Base-by-base conservation (phyloP, 116 monocot species). In the Posidonia oceanica region DNA sequence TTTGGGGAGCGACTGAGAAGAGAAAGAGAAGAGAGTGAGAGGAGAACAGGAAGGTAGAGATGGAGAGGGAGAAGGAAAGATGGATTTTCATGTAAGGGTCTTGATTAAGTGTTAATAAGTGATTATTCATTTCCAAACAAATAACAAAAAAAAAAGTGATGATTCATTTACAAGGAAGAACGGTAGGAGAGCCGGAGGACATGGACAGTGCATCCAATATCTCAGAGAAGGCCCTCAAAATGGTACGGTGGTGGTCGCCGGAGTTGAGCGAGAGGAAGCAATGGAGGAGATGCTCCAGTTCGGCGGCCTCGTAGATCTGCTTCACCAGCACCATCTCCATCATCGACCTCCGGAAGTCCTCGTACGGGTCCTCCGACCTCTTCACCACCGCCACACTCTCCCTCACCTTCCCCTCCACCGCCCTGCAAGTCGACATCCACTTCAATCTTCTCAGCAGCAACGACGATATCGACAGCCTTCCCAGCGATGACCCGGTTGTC, bases 311-410 rank as follows among this genome's bases (percentile, higher is more conserved):
- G 70, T 73, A 76, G 61, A 79, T 79, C 70, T 79, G 76, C 76
- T 74, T 79, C 76, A 76, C 83, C 1, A 76, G 14, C 37, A 83
- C 76, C 83, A 83, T 79, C 65, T 74, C 76, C 10, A 83, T 40
- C 83, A 83, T 83, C 13, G 83, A 83, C 20, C 76, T 76, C 16
- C 73, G 52, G 76, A 83, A 83, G 61, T 83, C 83, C 21, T 61
- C 56, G 39, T 73, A 77, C 0, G 88, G 88, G 55, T 88, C 82
- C 4, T 64, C 57, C 15, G 82, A 82, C 41, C 80, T 78, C 78
- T 80, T 85, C 77, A 84, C 80, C 71, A 88, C 75, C 4, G 84
- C 85, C 64, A 85, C 78, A 66, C 85, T 85, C 72, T 82, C 78
- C 72, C 54, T 65, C 68, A 76, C 78, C 64, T 42, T 69, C 67